Evolutionary conservation across 2,329 filamentous ascomycete species (phyloP), one percentile per base, ranked within the genome.

Genomic region (Aspergillus bombycis): DNA sequence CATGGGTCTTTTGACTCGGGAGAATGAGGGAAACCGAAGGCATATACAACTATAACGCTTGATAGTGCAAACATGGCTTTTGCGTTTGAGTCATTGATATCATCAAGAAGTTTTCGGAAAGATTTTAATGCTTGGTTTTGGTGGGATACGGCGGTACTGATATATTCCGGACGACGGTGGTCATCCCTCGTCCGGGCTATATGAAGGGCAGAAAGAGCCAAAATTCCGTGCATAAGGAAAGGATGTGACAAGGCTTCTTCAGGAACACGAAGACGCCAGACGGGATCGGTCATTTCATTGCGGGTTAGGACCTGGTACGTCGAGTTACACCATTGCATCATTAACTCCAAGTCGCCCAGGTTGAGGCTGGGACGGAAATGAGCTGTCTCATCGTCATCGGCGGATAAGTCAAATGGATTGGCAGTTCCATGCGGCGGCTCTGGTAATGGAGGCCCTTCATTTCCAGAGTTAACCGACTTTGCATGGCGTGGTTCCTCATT

Each of bases 311-410:
- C 66, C 41, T 60, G 61, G 55, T 78, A 76, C 5, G 78, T 80
- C 12, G 73, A 63, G 60, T 75, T 77, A 58, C 73, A 76, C 76
- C 76, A 77, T 21, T 77, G 75, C 68, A 77, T 73, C 66, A 79
- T 80, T 30, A 81, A 75, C 67, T 81, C 82, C 55, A 79, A 70
- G 62, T 84, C 79, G 50, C 79, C 73, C 26, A 83, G 67, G 61
- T 83, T 81, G 10, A 83, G 70, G 38, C 79, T 68, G 11, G 58
- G 46, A 5, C 68, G 61, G n/a, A 65, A 57, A 26, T 62, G 57
- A n/a, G 60, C 60, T 9, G 65, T 34, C 30, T 65, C 64, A 38
- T 65, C 64, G 2, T 73, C 65, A 43, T 67, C 65, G 10, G 68
- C 66, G 14, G 75, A 59, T 8, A 74, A 64, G n/a, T 67, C 71